These are phyloP conservation scores for Achaetomium macrosporum DNA, from an alignment of 2,329 filamentous ascomycete species.

Conservation along the genomic window DNA sequence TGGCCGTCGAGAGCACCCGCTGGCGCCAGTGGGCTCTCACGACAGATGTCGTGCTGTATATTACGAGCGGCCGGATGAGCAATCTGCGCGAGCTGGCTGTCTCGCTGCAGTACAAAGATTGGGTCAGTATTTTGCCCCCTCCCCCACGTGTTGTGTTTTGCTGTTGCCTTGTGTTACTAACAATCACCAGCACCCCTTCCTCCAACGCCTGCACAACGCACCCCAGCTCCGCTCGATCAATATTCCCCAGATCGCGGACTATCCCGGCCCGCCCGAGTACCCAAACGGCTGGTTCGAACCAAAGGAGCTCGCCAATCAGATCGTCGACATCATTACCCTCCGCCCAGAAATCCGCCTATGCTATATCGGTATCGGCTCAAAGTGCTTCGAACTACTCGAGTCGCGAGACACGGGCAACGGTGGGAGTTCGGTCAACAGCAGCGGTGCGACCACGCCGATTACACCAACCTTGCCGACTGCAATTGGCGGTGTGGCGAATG, in stretches of 20 bases:
- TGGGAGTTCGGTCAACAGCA: neutral
- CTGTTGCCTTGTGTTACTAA: slow-evolving; percentile 16
- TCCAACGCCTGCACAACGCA: slow-evolving; percentile 66
- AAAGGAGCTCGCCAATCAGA: slow-evolving; percentile 67
- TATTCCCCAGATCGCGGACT: slow-evolving; percentile 25
- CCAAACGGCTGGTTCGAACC: slow-evolving; percentile 41
- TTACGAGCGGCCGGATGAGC: slow-evolving; percentile 71
- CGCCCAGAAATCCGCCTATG: slow-evolving; percentile 70
- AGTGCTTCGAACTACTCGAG: slow-evolving; percentile 79
- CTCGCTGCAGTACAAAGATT: slow-evolving; percentile 68
- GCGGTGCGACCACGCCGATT: slow-evolving; percentile 10
- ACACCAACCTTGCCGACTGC: neutral
- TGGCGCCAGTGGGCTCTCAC: slow-evolving; percentile 68
- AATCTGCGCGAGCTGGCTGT: slow-evolving; percentile 66
- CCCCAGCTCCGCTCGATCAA: slow-evolving; percentile 55
- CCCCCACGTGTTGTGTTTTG: neutral
- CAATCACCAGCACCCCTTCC: slow-evolving; percentile 62
- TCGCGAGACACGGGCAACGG: neutral
- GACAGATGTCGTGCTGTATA: slow-evolving; percentile 62
- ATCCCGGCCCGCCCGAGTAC: slow-evolving; percentile 6
- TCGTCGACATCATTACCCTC: slow-evolving; percentile 71
- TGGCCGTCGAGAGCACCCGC: slow-evolving; percentile 38
- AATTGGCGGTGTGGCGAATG: neutral
- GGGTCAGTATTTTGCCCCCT: slow-evolving; percentile 44
- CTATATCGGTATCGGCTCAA: slow-evolving; percentile 69